Conservation (phyloP, 2,329 filamentous ascomycete genomes). For the Penicillium olsonii region DNA sequence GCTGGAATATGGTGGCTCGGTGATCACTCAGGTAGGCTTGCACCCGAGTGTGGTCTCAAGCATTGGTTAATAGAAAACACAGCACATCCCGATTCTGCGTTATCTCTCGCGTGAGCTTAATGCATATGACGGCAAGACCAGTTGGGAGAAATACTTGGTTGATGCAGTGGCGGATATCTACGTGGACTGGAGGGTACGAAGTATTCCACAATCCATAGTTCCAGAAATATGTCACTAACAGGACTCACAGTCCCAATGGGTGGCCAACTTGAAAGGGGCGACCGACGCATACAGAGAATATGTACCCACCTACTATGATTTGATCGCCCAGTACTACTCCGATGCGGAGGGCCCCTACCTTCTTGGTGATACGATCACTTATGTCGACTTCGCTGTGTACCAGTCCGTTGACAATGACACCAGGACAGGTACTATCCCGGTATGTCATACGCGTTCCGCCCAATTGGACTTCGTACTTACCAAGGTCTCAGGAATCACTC, state of each 20-base stretch:
- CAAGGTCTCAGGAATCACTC: slow-evolving; percentile 8
- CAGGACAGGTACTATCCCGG: slow-evolving; percentile 35
- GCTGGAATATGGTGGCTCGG: slow-evolving; percentile 37
- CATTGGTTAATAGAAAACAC: background rate
- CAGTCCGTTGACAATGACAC: slow-evolving; percentile 43
- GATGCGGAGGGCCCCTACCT: slow-evolving; percentile 38
- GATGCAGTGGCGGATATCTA: slow-evolving; percentile 44
- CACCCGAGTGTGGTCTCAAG: background rate
- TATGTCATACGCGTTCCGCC: slow-evolving; percentile 10
- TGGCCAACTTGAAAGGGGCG: slow-evolving; percentile 25
- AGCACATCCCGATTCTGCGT: slow-evolving; percentile 39
- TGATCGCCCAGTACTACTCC: slow-evolving; percentile 34
- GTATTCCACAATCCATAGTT: slow-evolving; percentile 6
- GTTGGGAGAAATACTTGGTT: slow-evolving; percentile 39
- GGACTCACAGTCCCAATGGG: slow-evolving; percentile 25
- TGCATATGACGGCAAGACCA: slow-evolving; percentile 40
- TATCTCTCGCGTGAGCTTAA: slow-evolving; percentile 39
- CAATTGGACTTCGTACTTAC: background rate
- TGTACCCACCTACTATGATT: slow-evolving; percentile 32
- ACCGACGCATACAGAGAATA: slow-evolving; percentile 36
- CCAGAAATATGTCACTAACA: background rate
- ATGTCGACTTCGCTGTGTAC: slow-evolving; percentile 44
- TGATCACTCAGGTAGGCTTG: slow-evolving; percentile 26
- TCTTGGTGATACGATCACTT: slow-evolving; percentile 39
- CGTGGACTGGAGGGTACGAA: slow-evolving; percentile 43